Evolutionary conservation across 2,329 filamentous ascomycete species (phyloP).

Genomic region (Diaporthe vaccinii): DNA sequence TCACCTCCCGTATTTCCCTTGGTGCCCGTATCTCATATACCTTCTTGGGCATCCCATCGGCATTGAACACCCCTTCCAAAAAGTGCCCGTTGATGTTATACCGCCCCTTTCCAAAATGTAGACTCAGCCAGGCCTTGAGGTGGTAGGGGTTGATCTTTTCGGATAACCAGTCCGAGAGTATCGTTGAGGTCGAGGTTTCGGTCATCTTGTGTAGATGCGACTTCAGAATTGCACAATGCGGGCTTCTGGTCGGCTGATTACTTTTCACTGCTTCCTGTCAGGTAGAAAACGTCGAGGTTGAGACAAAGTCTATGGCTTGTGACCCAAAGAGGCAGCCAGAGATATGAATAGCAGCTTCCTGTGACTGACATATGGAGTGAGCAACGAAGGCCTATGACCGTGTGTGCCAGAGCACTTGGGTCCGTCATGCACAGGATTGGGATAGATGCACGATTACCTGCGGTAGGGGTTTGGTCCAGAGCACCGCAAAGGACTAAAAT

Average conservation of each 20-base stretch:
- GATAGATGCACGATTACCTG: background rate
- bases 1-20: background rate
- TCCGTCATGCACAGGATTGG: no score
- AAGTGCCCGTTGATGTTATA: background rate
- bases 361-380: background rate
- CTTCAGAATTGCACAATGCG: background rate
- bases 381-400: background rate
- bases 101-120: background rate
- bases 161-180: background rate
- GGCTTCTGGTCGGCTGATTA: no score
- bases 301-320: background rate
- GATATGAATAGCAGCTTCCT: background rate
- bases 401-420: background rate
- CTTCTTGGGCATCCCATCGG: background rate
- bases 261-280: background rate
- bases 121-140: conserved; percentile 23
- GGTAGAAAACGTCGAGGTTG: background rate
- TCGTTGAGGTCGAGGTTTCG: background rate
- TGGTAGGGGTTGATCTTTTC: background rate
- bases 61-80: background rate
- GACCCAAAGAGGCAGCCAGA: background rate
- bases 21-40: conserved; percentile 11
- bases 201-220: background rate
- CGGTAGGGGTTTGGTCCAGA: no score
- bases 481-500: no score